These are phyloP conservation scores for Buxus sempervirens DNA, from an alignment of 164 flowering plant genomes.

Conservation along the genomic window DNA sequence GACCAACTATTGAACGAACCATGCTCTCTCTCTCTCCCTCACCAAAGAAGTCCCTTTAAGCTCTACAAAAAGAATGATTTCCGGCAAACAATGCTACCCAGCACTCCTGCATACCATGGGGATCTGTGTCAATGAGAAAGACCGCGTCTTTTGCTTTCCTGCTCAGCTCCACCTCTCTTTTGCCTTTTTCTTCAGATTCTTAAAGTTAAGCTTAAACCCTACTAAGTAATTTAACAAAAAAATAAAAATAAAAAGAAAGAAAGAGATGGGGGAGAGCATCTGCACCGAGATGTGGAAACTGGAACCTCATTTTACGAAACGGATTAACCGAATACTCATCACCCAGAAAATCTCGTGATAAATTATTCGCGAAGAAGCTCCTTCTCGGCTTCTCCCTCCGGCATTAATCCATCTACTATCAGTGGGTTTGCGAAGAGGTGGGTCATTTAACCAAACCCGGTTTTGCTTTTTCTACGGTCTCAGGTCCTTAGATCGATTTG, in stretches of 20 bases:
- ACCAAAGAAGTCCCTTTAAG: conserved; percentile 41
- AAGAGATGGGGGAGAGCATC: too few relatives aligned
- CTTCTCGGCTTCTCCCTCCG: too few relatives aligned
- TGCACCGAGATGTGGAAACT: too few relatives aligned
- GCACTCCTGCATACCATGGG: conserved; percentile 65
- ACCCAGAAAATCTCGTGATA: too few relatives aligned
- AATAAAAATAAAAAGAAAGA: too few relatives aligned
- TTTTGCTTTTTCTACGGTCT: conserved; percentile 32
- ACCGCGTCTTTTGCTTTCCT: conserved; percentile 23
- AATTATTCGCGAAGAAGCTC: too few relatives aligned
- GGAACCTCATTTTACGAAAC: too few relatives aligned
- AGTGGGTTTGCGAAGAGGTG: conserved; percentile 4
- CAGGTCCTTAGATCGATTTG: conserved; percentile 42
- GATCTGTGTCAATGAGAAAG: conserved; percentile 71
- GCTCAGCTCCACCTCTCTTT: conserved; percentile 1
- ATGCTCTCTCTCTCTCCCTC: conserved; percentile 24
- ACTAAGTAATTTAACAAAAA: too few relatives aligned
- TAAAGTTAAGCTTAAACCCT: conserved; percentile 26
- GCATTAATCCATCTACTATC: too few relatives aligned
- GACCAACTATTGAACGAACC: conserved; percentile 17
- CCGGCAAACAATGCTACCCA: conserved; percentile 47
- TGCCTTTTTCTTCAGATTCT: conserved; percentile 8
- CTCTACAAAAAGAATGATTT: conserved; percentile 72
- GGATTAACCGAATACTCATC: too few relatives aligned
- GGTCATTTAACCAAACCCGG: conserved; percentile 19